Evolutionary conservation across 768 basidiomycete species (phyloP).

Genomic region (Inosperma sp.): DNA sequence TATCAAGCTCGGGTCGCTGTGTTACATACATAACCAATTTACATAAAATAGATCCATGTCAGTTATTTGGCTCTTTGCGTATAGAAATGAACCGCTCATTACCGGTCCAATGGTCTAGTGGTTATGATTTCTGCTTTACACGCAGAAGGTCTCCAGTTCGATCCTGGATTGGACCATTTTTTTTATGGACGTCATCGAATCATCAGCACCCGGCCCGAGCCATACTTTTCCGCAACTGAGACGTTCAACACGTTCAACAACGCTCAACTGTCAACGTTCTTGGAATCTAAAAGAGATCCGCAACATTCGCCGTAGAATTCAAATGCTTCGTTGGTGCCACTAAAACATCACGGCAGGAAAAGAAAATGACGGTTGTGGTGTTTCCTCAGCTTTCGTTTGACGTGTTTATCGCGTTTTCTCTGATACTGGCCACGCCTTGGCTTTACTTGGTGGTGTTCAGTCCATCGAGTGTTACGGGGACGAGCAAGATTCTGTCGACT

Average conservation of each 20-base stretch:
- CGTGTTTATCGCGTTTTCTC: conserved; percentile 18
- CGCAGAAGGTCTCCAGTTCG: conserved; percentile 45
- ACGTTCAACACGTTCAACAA: neutral
- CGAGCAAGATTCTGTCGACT: conserved; percentile 24
- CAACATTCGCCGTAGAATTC: neutral
- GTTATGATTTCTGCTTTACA: conserved; percentile 52
- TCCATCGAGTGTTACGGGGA: conserved; percentile 2
- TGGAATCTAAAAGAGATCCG: no score
- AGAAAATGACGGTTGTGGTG: neutral
- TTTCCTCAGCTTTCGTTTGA: conserved; percentile 22
- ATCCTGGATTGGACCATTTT: conserved; percentile 44
- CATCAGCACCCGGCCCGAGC: no score
- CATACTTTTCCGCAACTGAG: no score
- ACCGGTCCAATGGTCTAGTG: conserved; percentile 54
- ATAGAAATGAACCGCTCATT: no score
- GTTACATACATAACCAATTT: no score
- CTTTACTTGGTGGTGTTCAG: conserved; percentile 13
- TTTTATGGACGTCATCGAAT: conserved; percentile 6
- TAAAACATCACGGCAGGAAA: neutral
- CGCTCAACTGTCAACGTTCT: neutral
- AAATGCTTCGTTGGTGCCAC: neutral
- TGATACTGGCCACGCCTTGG: conserved; percentile 26
- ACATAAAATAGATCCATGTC: no score
- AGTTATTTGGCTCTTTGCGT: no score
- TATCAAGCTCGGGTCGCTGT: no score